Evolutionary conservation across 805 yeast species (phyloP), one percentile per base, ranked within the genome.

Genomic region (Kregervanrija pseudodelftensis): DNA sequence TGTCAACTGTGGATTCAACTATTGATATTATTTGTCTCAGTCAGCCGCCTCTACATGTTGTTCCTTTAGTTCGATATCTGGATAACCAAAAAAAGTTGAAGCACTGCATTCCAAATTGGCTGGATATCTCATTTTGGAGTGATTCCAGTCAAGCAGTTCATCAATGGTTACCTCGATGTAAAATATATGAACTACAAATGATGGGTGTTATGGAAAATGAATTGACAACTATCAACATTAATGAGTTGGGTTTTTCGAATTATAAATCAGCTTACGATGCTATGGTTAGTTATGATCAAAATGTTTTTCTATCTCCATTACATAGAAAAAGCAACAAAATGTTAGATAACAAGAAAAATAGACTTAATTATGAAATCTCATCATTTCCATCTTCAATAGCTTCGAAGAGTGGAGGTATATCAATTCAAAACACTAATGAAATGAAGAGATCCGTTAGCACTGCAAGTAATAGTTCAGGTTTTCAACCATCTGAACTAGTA

Each of bases 181-280:
- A 87, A 55, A 90, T 93, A 41, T 91, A 93, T 61, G 98, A 91
- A 56, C 65, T 93, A 14, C 98, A 93, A 61, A 93, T 93, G 97
- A 91, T 91, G 95, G 98, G 98, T 0, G 76, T 93, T 8, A 88
- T 91, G 82, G 98, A 91, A 56, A 87, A 86, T 54, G 96, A 93
- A 56, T 69, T 81, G 46, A 79, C 80, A 51, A 78, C 83, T 11
- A 76, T 84, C 8, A 76, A 80, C 8, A 75, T 90, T 10, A 81
- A 80, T 13, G 73, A 82, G 41, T 64, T 89, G 41, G 72, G 68
- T 11, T 55, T 61, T 49, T 40, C 57, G 38, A 45, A 58, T 50
- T 43, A 43, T 34, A 50, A 44, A 12, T 68, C 81, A 0, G 68
- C 82, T 33, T 52, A 72, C 1, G 82, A 79, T 33, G 73, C 80